Evolutionary conservation across 192 early-diverging fungal species (phyloP).

Genomic region (Dissophora globulifera): DNA sequence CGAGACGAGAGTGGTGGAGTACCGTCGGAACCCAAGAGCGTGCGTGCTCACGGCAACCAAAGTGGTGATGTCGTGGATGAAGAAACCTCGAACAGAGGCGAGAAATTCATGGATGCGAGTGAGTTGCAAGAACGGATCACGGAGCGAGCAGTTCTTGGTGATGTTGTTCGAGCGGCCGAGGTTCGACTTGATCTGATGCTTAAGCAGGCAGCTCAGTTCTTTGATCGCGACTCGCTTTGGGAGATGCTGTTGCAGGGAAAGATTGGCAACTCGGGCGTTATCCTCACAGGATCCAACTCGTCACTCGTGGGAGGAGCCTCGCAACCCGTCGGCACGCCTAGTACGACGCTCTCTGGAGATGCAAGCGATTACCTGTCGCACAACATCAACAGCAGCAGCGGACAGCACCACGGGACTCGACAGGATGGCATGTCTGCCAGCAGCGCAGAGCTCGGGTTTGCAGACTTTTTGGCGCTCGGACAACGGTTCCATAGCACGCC

Average conservation of each 20-base stretch:
- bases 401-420: neutral
- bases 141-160: constrained; percentile 35
- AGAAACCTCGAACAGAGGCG: constrained; percentile 11
- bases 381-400: constrained; percentile 16
- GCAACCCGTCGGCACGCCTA: constrained; percentile 1
- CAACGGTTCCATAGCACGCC: constrained; percentile 53
- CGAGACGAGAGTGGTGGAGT: constrained; percentile 3
- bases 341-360: constrained; percentile 11
- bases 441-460: constrained; percentile 36
- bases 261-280: constrained; percentile 35
- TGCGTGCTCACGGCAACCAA: neutral
- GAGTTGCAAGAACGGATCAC: constrained; percentile 49
- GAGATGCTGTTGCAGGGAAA: constrained; percentile 50
- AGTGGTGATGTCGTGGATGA: neutral
- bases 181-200: constrained; percentile 40
- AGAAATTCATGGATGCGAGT: constrained; percentile 38
- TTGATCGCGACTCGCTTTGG: constrained; percentile 53
- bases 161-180: constrained; percentile 49
- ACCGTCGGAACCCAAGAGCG: neutral
- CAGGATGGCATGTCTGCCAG: constrained; percentile 7
- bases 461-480: constrained; percentile 55
- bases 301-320: neutral
- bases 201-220: constrained; percentile 54
- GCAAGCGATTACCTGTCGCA: constrained; percentile 21
- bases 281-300: constrained; percentile 22